Conservation (phyloP, 805 yeast species). For the Brettanomyces anomalus region DNA sequence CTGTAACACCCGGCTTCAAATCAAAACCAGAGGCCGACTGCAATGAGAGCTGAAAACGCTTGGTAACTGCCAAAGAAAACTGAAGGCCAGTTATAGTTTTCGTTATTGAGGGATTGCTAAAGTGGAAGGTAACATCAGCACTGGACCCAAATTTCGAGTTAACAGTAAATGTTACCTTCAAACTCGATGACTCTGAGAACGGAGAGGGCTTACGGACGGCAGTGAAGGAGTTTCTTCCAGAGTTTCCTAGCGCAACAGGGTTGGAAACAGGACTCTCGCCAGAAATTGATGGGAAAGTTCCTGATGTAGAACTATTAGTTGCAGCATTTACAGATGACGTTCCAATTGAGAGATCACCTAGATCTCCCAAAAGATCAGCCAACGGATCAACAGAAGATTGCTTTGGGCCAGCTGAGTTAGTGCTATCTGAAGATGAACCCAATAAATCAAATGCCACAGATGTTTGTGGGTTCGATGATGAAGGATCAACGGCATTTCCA, state of each 20-base stretch:
- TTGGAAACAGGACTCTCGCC: neutral
- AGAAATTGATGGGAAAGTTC: no score
- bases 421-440: constrained; percentile 4
- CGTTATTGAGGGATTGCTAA: constrained; percentile 21
- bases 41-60: constrained; percentile 20
- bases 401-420: constrained; percentile 16
- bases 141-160: constrained; percentile 11
- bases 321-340: constrained; percentile 8
- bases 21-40: constrained; percentile 18
- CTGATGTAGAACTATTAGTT: no score
- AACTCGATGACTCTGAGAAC: constrained; percentile 11
- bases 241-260: neutral
- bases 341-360: constrained; percentile 50
- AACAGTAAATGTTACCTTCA: constrained; percentile 20
- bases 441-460: constrained; percentile 7
- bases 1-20: constrained; percentile 10
- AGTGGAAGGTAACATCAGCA: constrained; percentile 11
- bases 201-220: neutral
- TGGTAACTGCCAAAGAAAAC: constrained; percentile 27
- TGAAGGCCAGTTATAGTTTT: constrained; percentile 45
- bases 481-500: no score
- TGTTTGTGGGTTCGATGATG: neutral
- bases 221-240: neutral
- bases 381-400: constrained; percentile 36
- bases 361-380: constrained; percentile 66